These are phyloP conservation scores for Penicillium sp. DNA, from an alignment of 2,329 filamentous ascomycete species.

Conservation along the genomic window DNA sequence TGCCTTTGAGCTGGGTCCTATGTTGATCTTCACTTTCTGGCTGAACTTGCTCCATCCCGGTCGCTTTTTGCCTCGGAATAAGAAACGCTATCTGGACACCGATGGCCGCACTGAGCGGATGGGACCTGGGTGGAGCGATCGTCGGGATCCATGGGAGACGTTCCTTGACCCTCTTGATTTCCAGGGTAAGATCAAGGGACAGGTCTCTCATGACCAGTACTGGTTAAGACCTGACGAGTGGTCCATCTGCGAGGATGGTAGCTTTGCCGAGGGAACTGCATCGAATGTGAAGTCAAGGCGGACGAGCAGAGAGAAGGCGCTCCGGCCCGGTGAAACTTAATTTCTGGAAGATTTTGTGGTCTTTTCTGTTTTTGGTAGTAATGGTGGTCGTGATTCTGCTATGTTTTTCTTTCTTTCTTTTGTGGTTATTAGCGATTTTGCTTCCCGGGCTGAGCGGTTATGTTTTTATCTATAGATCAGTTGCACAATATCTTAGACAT, in stretches of 20 bases:
- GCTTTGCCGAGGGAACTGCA: conserved; percentile 34
- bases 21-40: conserved; percentile 45
- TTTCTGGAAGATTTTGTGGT: too few relatives aligned
- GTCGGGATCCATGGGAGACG: conserved; percentile 35
- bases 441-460: neutral
- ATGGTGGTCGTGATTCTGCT: neutral
- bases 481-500: neutral
- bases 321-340: conserved; percentile 7
- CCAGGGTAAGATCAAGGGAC: conserved; percentile 32
- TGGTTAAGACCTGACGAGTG: conserved; percentile 38
- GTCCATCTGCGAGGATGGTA: conserved; percentile 36
- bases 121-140: conserved; percentile 44
- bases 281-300: conserved; percentile 24
- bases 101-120: conserved; percentile 39
- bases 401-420: neutral
- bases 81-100: conserved; percentile 37
- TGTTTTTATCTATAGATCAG: neutral
- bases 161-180: conserved; percentile 40
- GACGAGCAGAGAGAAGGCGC: neutral
- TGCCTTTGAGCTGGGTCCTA: conserved; percentile 45
- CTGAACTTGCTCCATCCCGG: conserved; percentile 47
- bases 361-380: neutral
- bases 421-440: neutral
- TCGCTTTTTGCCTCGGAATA: conserved; percentile 38
- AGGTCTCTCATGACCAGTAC: conserved; percentile 37